Percentiles rank a stretch among this genome's conserved stretches.
Evolutionary conservation across 352 stramenopile genomes (phyloP).

Genomic region (Phytopythium boreale): DNA sequence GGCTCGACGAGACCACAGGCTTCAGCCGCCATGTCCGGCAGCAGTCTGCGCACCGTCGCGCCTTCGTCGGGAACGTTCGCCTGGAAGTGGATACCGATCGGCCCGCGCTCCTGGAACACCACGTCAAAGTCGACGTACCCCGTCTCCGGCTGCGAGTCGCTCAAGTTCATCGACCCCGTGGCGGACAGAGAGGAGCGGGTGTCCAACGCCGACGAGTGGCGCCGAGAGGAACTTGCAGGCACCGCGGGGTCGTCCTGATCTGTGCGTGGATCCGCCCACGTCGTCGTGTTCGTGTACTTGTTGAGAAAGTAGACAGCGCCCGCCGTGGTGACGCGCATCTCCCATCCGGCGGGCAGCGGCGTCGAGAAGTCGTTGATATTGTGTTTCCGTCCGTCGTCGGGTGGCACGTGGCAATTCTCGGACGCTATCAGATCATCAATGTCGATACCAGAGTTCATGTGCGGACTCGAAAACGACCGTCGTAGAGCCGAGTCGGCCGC

Average conservation of each 20-base stretch:
- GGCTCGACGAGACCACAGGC: conserved; percentile 43
- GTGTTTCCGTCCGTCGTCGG: conserved; percentile 57
- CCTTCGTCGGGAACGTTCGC: conserved; percentile 65
- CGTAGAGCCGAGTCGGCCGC: conserved; percentile 27
- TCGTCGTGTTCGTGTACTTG: conserved; percentile 65
- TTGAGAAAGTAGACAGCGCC: conserved; percentile 82
- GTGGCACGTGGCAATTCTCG: conserved; percentile 35
- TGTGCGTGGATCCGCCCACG: conserved; percentile 64
- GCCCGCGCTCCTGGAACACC: conserved; percentile 65
- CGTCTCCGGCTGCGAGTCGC: not conserved
- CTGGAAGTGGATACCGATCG: conserved; percentile 84
- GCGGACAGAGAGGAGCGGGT: not conserved
- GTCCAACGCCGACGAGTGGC: not conserved
- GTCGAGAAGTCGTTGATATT: conserved; percentile 77
- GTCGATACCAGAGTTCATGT: conserved; percentile 16
- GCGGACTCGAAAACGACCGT: conserved; percentile 42
- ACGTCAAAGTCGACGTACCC: conserved; percentile 45
- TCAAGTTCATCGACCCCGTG: not conserved
- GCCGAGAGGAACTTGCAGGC: not conserved
- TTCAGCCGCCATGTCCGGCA: conserved; percentile 57
- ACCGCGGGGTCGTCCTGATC: not conserved
- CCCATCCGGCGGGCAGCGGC: conserved; percentile 65
- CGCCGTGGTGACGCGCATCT: conserved; percentile 72
- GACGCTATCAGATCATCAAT: conserved; percentile 21
- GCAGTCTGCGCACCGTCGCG: conserved; percentile 53